Percentiles rank a stretch among this genome's conserved stretches.
phyloP scores from a whole-genome alignment of 1,139 yeast genomes.

The Meyerozyma elateridarum region DNA sequence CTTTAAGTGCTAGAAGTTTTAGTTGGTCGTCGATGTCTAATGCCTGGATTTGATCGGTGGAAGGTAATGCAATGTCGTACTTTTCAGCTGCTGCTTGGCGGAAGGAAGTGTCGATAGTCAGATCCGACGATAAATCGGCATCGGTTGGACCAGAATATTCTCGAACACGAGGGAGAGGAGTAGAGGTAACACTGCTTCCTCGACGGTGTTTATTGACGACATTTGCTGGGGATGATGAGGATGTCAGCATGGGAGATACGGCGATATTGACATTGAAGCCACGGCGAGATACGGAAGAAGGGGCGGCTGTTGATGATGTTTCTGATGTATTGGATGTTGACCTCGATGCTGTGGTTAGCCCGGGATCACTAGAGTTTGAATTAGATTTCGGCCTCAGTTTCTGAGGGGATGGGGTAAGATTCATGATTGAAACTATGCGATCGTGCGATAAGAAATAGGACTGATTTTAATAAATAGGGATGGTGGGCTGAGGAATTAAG shows the following conservation, averaged over 20 bases:
- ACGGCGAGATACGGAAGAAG: background rate
- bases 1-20: slow-evolving; percentile 54
- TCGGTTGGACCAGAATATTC: background rate
- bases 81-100: slow-evolving; percentile 14
- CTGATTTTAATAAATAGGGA: too few species aligned
- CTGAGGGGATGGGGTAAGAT: slow-evolving; percentile 2
- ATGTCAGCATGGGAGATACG: background rate
- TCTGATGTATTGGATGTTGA: background rate
- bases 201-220: slow-evolving; percentile 1
- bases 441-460: too few species aligned
- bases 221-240: slow-evolving; percentile 2
- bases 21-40: slow-evolving; percentile 52
- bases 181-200: slow-evolving; percentile 1
- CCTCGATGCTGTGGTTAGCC: background rate
- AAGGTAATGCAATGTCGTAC: slow-evolving; percentile 31
- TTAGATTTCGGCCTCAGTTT: background rate
- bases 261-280: slow-evolving; percentile 2
- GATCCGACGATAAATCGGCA: background rate
- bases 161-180: slow-evolving; percentile 2
- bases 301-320: background rate
- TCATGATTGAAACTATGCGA: too few species aligned
- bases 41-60: slow-evolving; percentile 22
- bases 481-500: too few species aligned
- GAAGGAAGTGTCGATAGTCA: too few species aligned
- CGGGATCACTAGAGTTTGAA: background rate